phyloP scores from a whole-genome alignment of 1,284 basidiomycete species.

The Fomitopsis schrenkii region DNA sequence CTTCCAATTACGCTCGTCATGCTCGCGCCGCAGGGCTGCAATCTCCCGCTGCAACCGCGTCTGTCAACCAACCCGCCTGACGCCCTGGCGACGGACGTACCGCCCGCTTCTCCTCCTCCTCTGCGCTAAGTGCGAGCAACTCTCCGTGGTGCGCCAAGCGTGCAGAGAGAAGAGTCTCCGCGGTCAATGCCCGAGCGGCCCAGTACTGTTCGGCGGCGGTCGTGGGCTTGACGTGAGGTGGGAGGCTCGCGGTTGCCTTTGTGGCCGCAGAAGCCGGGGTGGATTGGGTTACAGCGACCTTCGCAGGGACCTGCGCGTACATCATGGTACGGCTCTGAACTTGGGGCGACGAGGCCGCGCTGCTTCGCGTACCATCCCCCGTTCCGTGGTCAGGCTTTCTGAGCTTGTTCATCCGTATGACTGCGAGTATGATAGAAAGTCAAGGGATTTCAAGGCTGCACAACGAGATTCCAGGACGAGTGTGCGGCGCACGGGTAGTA shows the following conservation, averaged over 20 bases:
- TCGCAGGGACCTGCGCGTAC: constrained; percentile 10
- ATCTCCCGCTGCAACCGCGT: constrained; percentile 38
- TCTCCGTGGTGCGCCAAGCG: constrained; percentile 44
- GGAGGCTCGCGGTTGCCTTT: not conserved
- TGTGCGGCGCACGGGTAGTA: too few relatives aligned
- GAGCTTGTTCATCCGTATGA: not conserved
- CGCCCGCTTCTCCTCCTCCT: constrained; percentile 41
- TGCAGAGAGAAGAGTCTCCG: constrained; percentile 51
- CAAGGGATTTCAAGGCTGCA: too few relatives aligned
- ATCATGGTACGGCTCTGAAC: constrained; percentile 19
- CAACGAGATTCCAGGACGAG: too few relatives aligned
- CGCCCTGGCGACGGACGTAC: constrained; percentile 29
- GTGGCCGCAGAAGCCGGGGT: not conserved
- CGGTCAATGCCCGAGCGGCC: constrained; percentile 58
- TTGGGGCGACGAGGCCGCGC: not conserved
- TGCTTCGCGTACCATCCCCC: not conserved
- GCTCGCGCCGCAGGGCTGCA: constrained; percentile 30
- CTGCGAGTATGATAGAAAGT: too few relatives aligned
- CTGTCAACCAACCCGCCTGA: not conserved
- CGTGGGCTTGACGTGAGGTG: constrained; percentile 6
- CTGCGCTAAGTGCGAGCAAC: constrained; percentile 34
- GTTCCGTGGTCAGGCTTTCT: not conserved
- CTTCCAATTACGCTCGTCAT: constrained; percentile 41
- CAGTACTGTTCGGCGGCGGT: constrained; percentile 49
- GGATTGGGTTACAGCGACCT: not conserved